Percentiles rank a stretch among this genome's conserved stretches.
These are phyloP conservation scores for Zygosaccharomyces gambellarensis DNA, from an alignment of 805 yeast genomes.

Conservation along the genomic window DNA sequence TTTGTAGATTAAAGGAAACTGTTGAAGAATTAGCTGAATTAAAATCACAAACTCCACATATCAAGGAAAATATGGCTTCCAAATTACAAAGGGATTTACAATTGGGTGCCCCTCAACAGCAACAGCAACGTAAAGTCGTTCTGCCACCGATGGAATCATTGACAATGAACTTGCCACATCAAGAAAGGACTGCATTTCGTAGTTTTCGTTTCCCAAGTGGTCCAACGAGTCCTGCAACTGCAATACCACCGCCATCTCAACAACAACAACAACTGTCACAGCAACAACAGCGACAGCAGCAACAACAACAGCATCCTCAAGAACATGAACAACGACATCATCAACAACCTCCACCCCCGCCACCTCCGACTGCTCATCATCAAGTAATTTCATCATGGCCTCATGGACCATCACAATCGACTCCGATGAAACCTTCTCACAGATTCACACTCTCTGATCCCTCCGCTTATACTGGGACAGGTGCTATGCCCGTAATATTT, in stretches of 20 bases:
- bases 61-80: constrained; percentile 10
- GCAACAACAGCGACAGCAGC: background rate
- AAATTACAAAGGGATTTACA: constrained; percentile 4
- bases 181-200: constrained; percentile 4
- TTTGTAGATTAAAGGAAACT: constrained; percentile 4
- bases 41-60: constrained; percentile 9
- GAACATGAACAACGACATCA: background rate
- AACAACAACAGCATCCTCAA: background rate
- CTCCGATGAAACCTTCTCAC: constrained; percentile 4
- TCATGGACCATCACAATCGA: background rate
- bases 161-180: constrained; percentile 9
- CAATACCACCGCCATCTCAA: background rate
- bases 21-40: constrained; percentile 11
- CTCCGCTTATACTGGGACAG: constrained; percentile 1
- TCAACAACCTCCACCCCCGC: background rate
- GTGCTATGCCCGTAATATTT: constrained; percentile 8
- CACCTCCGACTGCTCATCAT: background rate
- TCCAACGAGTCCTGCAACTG: background rate
- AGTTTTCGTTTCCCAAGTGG: constrained; percentile 9
- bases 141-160: constrained; percentile 13
- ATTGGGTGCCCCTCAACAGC: background rate
- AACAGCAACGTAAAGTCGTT: constrained; percentile 7
- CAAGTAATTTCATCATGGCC: constrained; percentile 10
- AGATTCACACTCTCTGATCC: constrained; percentile 11
- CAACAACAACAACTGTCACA: background rate